Base-by-base conservation (phyloP, 345 rosid genomes). In the Eutrema heterophyllum region DNA sequence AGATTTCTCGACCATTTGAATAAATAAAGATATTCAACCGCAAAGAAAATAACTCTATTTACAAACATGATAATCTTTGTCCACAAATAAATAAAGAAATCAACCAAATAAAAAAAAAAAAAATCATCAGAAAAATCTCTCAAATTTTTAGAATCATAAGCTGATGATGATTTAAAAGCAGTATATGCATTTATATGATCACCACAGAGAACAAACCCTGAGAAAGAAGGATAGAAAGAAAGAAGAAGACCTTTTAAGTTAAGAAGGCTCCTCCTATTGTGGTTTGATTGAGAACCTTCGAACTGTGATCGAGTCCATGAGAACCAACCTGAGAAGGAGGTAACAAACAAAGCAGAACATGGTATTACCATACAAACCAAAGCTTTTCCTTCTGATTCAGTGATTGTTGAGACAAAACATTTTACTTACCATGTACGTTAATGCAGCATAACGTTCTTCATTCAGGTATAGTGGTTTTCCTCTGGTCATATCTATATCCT, bases 391-490 rank as follows among this genome's bases (percentile, higher is more conserved):
- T 26, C 26, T 15, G 26, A 56, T 46, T 64, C 5, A 65, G 2
- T 8, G 18, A 32, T 26, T 64, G 39, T 45, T 43, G 57, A 54
- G 70, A 16, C n/a, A 12, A 12, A 53, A 50, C 59, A 62, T 59
- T 59, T 50, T 53, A 53, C 11, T 84, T 74, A 95, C 99, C 98
- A 95, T 82, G 80, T 87, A 82, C 15, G 90, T 78, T 41, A 95
- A 78, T 33, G 97, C 88, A 54, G 96, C 98, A 67, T 87, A 92
- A n/a, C 99, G 99, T 76, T 95, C 99, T 81, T 86, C 88, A n/a
- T 92, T 92, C 76, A 95, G 80, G 82, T 86, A 95, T 16, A 95
- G 81, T 11, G 96, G 98, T 75, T 87, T 95, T 76, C 99, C 99
- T 72, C 99, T 83, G 0, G 1, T 36, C 89, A 88, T 84, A 15